Evolutionary conservation across 768 basidiomycete genomes (phyloP).

Genomic region (Hygrocybe punicea): DNA sequence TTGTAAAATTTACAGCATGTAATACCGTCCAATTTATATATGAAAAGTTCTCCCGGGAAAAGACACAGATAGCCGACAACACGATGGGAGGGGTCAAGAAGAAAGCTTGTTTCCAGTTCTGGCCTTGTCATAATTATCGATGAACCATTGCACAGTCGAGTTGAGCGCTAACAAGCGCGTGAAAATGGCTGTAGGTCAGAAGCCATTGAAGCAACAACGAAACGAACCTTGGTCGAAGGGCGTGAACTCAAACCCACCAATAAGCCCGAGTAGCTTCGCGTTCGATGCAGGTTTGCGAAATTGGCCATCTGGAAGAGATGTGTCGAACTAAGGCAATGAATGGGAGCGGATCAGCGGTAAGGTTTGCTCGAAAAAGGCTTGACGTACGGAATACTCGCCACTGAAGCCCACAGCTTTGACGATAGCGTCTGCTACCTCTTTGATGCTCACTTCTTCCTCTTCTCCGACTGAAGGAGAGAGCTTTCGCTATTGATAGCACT

Average conservation of each 20-base stretch:
- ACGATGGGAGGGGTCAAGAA: slow-evolving; percentile 14
- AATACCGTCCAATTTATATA: too few species aligned
- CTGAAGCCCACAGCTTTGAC: slow-evolving; percentile 78
- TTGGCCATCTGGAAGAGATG: slow-evolving; percentile 83
- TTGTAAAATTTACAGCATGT: too few species aligned
- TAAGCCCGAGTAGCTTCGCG: slow-evolving; percentile 71
- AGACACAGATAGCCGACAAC: background rate
- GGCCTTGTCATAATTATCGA: slow-evolving; percentile 73
- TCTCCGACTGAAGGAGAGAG: slow-evolving; percentile 65
- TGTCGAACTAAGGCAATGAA: slow-evolving; percentile 63
- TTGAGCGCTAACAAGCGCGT: slow-evolving; percentile 53
- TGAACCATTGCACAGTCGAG: slow-evolving; percentile 82
- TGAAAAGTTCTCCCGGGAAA: background rate
- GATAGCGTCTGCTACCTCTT: slow-evolving; percentile 85
- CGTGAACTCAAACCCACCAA: slow-evolving; percentile 85
- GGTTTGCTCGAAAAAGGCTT: background rate
- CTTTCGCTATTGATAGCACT: background rate
- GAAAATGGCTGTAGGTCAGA: background rate
- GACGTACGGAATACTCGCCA: slow-evolving; percentile 66
- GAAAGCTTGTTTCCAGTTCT: slow-evolving; percentile 47
- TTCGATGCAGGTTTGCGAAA: slow-evolving; percentile 97
- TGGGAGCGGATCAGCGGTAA: background rate
- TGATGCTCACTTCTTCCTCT: slow-evolving; percentile 92
- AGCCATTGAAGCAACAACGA: background rate
- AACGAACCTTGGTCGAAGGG: slow-evolving; percentile 79